Evolutionary conservation across 148 eudicot genomes (phyloP).

Genomic region (Chenopodium berlandieri): DNA sequence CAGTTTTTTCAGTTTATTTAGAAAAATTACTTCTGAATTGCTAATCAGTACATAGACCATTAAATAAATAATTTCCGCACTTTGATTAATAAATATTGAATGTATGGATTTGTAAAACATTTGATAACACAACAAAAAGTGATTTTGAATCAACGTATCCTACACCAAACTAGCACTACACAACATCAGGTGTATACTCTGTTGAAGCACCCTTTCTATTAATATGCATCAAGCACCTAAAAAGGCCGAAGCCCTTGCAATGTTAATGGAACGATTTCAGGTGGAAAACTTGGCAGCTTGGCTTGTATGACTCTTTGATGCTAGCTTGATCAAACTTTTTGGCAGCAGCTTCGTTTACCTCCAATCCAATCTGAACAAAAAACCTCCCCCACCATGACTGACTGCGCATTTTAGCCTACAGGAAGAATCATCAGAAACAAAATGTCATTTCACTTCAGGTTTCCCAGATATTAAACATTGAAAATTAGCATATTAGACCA

Average conservation of each 20-base stretch:
- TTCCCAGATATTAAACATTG: neutral
- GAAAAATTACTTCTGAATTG: neutral
- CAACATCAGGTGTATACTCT: conserved; percentile 28
- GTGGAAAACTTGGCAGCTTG: conserved; percentile 89
- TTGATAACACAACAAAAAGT: conserved; percentile 13
- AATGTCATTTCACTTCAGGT: neutral
- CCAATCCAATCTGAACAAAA: conserved; percentile 72
- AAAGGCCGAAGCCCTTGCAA: neutral
- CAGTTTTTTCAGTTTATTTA: no score
- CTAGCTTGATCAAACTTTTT: conserved; percentile 90
- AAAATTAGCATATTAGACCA: neutral
- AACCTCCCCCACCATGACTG: conserved; percentile 86
- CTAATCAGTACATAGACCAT: conserved; percentile 5
- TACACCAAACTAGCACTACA: conserved; percentile 35
- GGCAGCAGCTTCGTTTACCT: conserved; percentile 75
- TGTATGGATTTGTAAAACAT: conserved; percentile 7
- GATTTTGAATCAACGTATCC: conserved; percentile 23
- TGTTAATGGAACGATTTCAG: conserved; percentile 62
- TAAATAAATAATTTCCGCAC: neutral
- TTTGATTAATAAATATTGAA: conserved; percentile 20
- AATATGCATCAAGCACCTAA: conserved; percentile 20
- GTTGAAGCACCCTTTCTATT: conserved; percentile 21
- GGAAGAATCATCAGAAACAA: conserved; percentile 3
- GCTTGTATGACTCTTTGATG: conserved; percentile 49
- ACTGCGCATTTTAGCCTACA: conserved; percentile 83